A percentile compares a stretch with the other conserved stretches of the same genome.
These are phyloP conservation scores for Iberis pinnata DNA, from an alignment of 345 rosid species.

Conservation along the genomic window DNA sequence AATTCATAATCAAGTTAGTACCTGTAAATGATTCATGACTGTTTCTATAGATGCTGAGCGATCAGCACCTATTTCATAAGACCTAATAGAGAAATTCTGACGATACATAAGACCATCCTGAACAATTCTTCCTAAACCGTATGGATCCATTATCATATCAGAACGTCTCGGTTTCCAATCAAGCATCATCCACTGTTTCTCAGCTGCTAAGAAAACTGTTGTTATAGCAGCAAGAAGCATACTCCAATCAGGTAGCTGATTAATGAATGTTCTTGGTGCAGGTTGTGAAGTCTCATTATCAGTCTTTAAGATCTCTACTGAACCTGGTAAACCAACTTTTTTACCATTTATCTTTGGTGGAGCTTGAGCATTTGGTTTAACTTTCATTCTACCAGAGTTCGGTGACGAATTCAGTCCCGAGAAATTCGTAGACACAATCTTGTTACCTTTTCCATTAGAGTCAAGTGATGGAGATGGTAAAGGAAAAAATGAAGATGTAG, in stretches of 20 bases:
- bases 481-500: slow-evolving; percentile 64
- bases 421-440: slow-evolving; percentile 44
- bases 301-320: slow-evolving; percentile 43
- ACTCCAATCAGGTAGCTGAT: slow-evolving; percentile 98
- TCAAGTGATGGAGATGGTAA: slow-evolving; percentile 50
- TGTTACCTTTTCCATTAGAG: slow-evolving; percentile 40
- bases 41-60: slow-evolving; percentile 97
- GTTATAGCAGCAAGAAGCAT: slow-evolving; percentile 99
- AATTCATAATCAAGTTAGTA: slow-evolving; percentile 25
- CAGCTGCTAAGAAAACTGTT: slow-evolving; percentile 92
- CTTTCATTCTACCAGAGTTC: slow-evolving; percentile 53
- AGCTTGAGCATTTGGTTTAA: slow-evolving; percentile 84
- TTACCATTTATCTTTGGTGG: slow-evolving; percentile 82
- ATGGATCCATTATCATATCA: slow-evolving; percentile 79
- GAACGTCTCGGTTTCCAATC: slow-evolving; percentile 93
- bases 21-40: slow-evolving; percentile 94
- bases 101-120: slow-evolving; percentile 82
- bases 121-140: slow-evolving; percentile 78
- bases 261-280: slow-evolving; percentile 85
- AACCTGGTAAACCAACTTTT: slow-evolving; percentile 40
- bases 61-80: slow-evolving; percentile 98
- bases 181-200: slow-evolving; percentile 99
- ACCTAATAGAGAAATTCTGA: slow-evolving; percentile 86
- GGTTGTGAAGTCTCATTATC: slow-evolving; percentile 44
- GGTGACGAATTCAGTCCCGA: slow-evolving; percentile 41